These are phyloP conservation scores for Cydonia oblonga DNA, from an alignment of 331 rosid genomes.

Conservation along the genomic window DNA sequence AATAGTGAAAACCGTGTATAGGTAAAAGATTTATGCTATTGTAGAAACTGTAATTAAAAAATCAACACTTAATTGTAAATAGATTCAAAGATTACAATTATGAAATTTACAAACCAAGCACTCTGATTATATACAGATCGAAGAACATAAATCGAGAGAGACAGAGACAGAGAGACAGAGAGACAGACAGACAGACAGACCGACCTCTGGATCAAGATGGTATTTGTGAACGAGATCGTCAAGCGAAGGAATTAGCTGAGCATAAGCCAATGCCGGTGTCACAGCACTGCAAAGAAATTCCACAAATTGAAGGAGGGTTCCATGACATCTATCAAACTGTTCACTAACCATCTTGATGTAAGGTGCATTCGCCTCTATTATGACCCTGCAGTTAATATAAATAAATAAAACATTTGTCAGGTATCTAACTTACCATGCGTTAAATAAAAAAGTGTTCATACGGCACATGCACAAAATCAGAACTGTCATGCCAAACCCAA, in stretches of 20 bases:
- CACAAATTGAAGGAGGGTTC: constrained; percentile 87
- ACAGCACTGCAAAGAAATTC: constrained; percentile 88
- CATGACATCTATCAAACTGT: constrained; percentile 96
- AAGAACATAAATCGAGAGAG: not conserved
- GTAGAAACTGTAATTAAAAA: not conserved
- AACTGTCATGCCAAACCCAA: not conserved
- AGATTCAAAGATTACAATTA: too few relatives aligned
- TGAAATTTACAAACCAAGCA: too few relatives aligned
- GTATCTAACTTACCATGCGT: not conserved
- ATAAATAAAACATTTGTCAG: not conserved
- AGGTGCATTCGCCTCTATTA: constrained; percentile 76
- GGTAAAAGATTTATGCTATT: not conserved
- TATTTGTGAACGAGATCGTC: constrained; percentile 73
- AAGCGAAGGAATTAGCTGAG: constrained; percentile 72
- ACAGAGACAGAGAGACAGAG: not conserved
- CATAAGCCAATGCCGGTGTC: constrained; percentile 66
- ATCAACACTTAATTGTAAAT: too few relatives aligned
- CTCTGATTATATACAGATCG: too few relatives aligned
- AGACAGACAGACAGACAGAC: constrained; percentile 3
- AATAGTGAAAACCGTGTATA: constrained; percentile 7
- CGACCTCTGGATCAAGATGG: constrained; percentile 96
- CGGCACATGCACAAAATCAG: not conserved
- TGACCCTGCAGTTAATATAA: constrained; percentile 57
- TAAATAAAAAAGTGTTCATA: not conserved
- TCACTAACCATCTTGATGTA: constrained; percentile 94